Evolutionary conservation across 768 basidiomycete species (phyloP), one percentile per base, ranked within the genome.

Genomic region (Rhizopogon vulgaris): DNA sequence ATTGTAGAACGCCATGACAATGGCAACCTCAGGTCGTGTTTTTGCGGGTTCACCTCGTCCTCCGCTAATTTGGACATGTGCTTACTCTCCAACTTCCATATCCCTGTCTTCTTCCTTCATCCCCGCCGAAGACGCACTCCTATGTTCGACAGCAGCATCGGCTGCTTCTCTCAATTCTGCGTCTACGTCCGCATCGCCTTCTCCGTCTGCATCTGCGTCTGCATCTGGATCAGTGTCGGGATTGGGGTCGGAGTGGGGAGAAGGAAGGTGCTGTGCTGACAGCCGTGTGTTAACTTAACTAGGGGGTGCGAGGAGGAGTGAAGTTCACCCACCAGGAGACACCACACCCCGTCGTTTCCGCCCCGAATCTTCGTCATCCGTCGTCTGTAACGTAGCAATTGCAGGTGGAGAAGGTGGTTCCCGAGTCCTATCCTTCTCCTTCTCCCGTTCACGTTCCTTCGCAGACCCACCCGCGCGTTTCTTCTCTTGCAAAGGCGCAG

Each of bases 161-260:
- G 76, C 78, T 34, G 78, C 78, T 55, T 77, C 78, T n/a, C 78
- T 60, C 24, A 79, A 60, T 24, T 79, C 78, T 41, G 68, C 69
- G 11, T 79, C 77, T 0, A 75, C 69, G 49, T 75, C 75, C 1
- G 64, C 64, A 14, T 68, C 66, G 7, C 45, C 66, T 17, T 67
- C 66, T 8, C 53, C 66, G 10, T 56, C 63, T 24, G 61, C 67
- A 17, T 63, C 70, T 3, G 54, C 58, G 7, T 67, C 65, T 3
- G 54, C 58, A 12, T 68, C 66, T 18, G 51, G 53, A 51, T 62
- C 57, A 34, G 46, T 49, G n/a, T 45, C 48, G 38, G 38, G 12
- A 41, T 56, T 49, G 51, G 52, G 27, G 51, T 52, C 52, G n/a
- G 52, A 48, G 32, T 52, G 42, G 7, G 48, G 64, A 0, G 66